These are phyloP conservation scores for Cryphonectria radicalis DNA, from an alignment of 2,329 filamentous ascomycete species.

Conservation along the genomic window DNA sequence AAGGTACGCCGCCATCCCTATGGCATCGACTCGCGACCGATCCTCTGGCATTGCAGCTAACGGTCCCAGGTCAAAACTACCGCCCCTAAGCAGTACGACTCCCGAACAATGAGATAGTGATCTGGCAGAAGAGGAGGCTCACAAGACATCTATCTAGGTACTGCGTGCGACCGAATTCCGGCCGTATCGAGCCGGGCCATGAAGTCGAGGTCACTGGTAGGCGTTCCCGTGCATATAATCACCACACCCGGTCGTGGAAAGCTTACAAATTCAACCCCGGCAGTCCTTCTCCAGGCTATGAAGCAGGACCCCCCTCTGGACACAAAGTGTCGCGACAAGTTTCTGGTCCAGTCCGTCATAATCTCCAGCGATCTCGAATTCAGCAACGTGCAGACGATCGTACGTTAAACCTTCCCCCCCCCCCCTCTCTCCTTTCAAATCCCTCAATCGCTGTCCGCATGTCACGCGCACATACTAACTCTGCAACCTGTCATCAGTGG, in stretches of 20 bases:
- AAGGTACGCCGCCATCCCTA: slow-evolving; percentile 57
- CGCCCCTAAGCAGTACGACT: slow-evolving; percentile 91
- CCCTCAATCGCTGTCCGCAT: not conserved
- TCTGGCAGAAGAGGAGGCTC: slow-evolving; percentile 29
- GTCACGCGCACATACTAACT: slow-evolving; percentile 32
- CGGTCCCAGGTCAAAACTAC: slow-evolving; percentile 89
- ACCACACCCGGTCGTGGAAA: slow-evolving; percentile 14
- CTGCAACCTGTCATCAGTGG: slow-evolving; percentile 61
- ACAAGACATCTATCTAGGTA: slow-evolving; percentile 65
- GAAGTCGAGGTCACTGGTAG: slow-evolving; percentile 91
- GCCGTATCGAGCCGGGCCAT: slow-evolving; percentile 87
- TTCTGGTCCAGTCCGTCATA: slow-evolving; percentile 89
- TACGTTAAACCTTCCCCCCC: slow-evolving; percentile 57
- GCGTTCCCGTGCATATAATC: slow-evolving; percentile 34
- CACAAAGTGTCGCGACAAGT: slow-evolving; percentile 95
- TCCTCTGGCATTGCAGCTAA: slow-evolving; percentile 35
- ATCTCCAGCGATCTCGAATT: slow-evolving; percentile 86
- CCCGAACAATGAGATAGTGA: slow-evolving; percentile 31
- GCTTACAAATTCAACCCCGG: slow-evolving; percentile 34
- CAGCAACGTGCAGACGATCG: slow-evolving; percentile 77
- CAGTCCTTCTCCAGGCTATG: slow-evolving; percentile 96
- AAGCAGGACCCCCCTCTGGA: slow-evolving; percentile 88
- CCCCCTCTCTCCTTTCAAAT: not conserved
- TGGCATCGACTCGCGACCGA: not conserved
- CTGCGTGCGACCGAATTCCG: slow-evolving; percentile 95